A percentile compares a stretch with the other conserved stretches of the same genome.
Conservation (phyloP, 179 eudicot species). For the Actinidia chinensis region DNA sequence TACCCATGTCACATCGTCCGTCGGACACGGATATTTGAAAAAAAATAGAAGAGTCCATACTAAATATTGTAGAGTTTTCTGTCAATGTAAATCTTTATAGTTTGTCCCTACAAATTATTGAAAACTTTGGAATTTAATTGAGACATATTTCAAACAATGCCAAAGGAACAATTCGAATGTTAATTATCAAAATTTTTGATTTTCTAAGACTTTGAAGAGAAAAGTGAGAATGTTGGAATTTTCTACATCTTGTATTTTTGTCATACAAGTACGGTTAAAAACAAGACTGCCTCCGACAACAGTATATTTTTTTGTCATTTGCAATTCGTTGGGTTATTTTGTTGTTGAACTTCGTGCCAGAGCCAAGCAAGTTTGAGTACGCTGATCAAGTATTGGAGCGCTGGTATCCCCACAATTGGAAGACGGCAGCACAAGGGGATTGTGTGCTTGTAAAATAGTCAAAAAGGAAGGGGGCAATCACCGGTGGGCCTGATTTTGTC, state of each 20-base stretch:
- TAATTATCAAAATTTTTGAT: too few relatives aligned
- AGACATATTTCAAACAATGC: too few relatives aligned
- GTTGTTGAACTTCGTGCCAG: slow-evolving; percentile 35
- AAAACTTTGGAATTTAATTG: too few relatives aligned
- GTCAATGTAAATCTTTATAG: too few relatives aligned
- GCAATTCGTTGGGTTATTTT: not conserved
- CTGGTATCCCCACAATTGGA: slow-evolving; percentile 92
- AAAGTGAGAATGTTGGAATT: not conserved
- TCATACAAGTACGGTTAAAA: not conserved
- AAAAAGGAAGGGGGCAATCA: slow-evolving; percentile 98
- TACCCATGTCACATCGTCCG: too few relatives aligned
- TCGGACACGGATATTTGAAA: too few relatives aligned
- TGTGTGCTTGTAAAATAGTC: slow-evolving; percentile 95
- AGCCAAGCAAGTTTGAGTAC: slow-evolving; percentile 99
- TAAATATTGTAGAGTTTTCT: too few relatives aligned
- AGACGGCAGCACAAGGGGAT: slow-evolving; percentile 90
- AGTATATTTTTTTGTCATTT: not conserved
- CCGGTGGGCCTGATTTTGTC: slow-evolving; percentile 93
- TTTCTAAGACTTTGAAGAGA: not conserved
- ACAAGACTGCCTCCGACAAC: too few relatives aligned
- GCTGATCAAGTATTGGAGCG: slow-evolving; percentile 92
- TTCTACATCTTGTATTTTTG: not conserved
- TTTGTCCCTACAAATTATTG: too few relatives aligned
- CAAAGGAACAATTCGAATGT: too few relatives aligned
- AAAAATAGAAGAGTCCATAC: too few relatives aligned